phyloP scores from a whole-genome alignment of 2,329 filamentous ascomycete species.

The Cylindrodendrum hubeiense region DNA sequence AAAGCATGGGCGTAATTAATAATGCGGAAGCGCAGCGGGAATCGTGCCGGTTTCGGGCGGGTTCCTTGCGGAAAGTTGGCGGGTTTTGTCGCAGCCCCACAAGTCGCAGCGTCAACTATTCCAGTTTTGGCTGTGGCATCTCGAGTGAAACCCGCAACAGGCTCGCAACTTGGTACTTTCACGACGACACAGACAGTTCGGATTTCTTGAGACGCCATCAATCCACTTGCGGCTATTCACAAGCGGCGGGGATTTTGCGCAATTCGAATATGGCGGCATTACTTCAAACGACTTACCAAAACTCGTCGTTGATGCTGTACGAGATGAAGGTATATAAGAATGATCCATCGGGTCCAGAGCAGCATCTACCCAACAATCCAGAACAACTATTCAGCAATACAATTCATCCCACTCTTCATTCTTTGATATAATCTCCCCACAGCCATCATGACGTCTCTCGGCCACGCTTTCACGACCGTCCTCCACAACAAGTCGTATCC shows the following conservation, averaged over 20 bases:
- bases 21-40: not conserved
- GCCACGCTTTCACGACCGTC: not conserved
- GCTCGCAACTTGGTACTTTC: not conserved
- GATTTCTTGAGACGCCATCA: not conserved
- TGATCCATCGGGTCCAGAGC: not conserved
- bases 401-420: too few relatives aligned
- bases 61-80: not conserved
- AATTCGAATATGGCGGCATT: not conserved
- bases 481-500: not conserved
- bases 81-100: not conserved
- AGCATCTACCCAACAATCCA: not conserved
- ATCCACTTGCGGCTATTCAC: not conserved
- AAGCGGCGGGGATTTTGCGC: not conserved
- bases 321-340: not conserved
- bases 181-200: not conserved
- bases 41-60: constrained; percentile 1
- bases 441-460: not conserved
- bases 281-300: too few relatives aligned
- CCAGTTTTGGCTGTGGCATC: too few relatives aligned
- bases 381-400: too few relatives aligned
- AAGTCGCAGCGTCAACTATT: not conserved
- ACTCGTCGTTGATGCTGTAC: not conserved
- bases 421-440: too few relatives aligned
- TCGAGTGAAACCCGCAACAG: not conserved
- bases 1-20: not conserved